Evolutionary conservation across 1,139 yeast genomes (phyloP).

Genomic region (Waltiozyma sp.): DNA sequence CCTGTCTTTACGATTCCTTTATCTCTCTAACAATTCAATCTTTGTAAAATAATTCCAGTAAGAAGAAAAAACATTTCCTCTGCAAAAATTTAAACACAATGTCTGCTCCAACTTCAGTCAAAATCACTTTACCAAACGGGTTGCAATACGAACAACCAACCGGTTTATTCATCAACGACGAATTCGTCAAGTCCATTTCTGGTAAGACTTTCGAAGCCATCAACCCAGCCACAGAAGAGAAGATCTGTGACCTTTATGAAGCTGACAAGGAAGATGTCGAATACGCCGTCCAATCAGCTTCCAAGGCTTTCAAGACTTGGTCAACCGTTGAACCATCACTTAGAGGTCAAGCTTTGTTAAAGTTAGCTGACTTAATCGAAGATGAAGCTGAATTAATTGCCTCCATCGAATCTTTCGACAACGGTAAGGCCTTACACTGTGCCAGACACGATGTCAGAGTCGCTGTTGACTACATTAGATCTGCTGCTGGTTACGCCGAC

Average conservation of each 20-base stretch:
- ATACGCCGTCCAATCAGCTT: constrained; percentile 46
- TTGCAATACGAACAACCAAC: constrained; percentile 51
- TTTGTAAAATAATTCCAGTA: neutral
- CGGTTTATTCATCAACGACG: constrained; percentile 54
- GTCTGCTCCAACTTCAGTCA: constrained; percentile 31
- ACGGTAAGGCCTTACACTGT: constrained; percentile 60
- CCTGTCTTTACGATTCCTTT: too few species aligned
- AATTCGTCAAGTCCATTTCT: constrained; percentile 38
- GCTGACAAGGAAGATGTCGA: constrained; percentile 50
- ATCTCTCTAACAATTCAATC: neutral
- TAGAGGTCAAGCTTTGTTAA: constrained; percentile 45
- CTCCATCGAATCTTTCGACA: constrained; percentile 71
- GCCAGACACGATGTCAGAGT: constrained; percentile 48
- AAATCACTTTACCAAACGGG: constrained; percentile 57
- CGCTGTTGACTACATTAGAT: constrained; percentile 45
- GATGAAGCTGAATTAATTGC: constrained; percentile 49
- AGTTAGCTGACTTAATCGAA: constrained; percentile 56
- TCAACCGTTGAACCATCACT: constrained; percentile 34
- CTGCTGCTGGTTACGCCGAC: constrained; percentile 77
- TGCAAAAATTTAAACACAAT: constrained; percentile 4
- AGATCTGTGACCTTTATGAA: constrained; percentile 41
- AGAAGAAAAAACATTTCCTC: neutral
- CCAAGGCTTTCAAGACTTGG: constrained; percentile 41
- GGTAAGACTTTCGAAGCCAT: constrained; percentile 42
- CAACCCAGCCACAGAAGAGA: constrained; percentile 49